Evolutionary conservation across 192 early-diverging fungal genomes (phyloP).

Genomic region (Cladochytrium replicatum): DNA sequence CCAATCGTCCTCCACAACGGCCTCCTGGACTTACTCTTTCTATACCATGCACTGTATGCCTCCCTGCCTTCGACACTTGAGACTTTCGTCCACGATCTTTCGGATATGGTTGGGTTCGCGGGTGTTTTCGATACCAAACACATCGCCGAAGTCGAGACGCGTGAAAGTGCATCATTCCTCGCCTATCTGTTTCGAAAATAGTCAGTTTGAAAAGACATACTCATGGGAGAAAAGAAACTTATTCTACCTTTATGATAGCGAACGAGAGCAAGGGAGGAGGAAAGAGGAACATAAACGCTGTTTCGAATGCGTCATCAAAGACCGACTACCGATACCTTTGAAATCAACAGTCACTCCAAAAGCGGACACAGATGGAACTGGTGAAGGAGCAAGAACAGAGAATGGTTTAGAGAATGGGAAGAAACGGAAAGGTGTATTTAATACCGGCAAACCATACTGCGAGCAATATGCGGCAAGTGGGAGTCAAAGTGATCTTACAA

Average conservation of each 20-base stretch:
- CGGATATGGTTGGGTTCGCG: conserved; percentile 65
- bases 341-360: neutral
- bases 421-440: conserved; percentile 6
- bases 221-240: neutral
- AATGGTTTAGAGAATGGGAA: conserved; percentile 6
- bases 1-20: conserved; percentile 92
- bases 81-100: conserved; percentile 66
- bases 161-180: conserved; percentile 56
- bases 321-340: neutral
- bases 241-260: conserved; percentile 13
- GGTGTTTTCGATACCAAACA: conserved; percentile 94
- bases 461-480: conserved; percentile 72
- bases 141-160: conserved; percentile 55
- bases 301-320: conserved; percentile 15
- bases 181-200: conserved; percentile 59
- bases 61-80: conserved; percentile 59
- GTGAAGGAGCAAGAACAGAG: neutral
- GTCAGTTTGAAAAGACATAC: conserved; percentile 14
- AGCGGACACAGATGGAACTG: too few species aligned
- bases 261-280: conserved; percentile 13
- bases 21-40: conserved; percentile 81
- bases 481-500: neutral
- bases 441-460: conserved; percentile 51
- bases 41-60: conserved; percentile 84
- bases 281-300: neutral